A percentile compares a stretch with the other conserved stretches of the same genome.
phyloP scores from a whole-genome alignment of 371 early-diverging fungal genomes.

The Phascolomyces articulosus region DNA sequence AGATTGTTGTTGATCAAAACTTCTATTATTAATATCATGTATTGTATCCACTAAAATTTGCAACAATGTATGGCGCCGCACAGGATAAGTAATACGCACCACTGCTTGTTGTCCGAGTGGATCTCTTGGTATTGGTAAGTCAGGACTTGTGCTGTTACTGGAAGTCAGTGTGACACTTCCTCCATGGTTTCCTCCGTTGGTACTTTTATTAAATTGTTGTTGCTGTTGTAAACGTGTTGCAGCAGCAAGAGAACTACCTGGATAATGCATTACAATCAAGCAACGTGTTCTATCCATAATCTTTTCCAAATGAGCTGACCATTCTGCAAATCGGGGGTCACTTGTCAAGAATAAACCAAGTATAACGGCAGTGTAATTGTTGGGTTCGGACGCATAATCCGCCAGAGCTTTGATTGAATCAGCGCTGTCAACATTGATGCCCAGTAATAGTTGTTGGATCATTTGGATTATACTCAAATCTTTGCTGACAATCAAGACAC shows the following conservation, averaged over 20 bases:
- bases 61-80: slow-evolving; percentile 51
- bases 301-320: slow-evolving; percentile 18
- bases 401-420: slow-evolving; percentile 19
- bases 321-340: slow-evolving; percentile 12
- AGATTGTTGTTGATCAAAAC: slow-evolving; percentile 23
- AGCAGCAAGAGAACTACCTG: slow-evolving; percentile 27
- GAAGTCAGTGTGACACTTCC: neutral
- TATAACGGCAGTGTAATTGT: slow-evolving; percentile 35
- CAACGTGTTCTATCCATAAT: neutral
- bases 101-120: neutral
- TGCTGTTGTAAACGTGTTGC: neutral
- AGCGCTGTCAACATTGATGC: slow-evolving; percentile 30
- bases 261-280: slow-evolving; percentile 36
- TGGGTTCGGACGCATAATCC: neutral
- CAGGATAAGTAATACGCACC: slow-evolving; percentile 38
- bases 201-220: no score
- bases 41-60: slow-evolving; percentile 37
- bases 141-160: neutral
- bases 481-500: slow-evolving; percentile 35
- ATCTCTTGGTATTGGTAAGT: neutral
- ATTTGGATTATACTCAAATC: slow-evolving; percentile 30
- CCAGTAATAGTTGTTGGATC: slow-evolving; percentile 30
- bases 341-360: slow-evolving; percentile 26
- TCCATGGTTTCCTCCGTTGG: no score
- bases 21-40: slow-evolving; percentile 5